These are phyloP conservation scores for Didymosphaeria variabile DNA, from an alignment of 2,329 filamentous ascomycete genomes.

Conservation along the genomic window DNA sequence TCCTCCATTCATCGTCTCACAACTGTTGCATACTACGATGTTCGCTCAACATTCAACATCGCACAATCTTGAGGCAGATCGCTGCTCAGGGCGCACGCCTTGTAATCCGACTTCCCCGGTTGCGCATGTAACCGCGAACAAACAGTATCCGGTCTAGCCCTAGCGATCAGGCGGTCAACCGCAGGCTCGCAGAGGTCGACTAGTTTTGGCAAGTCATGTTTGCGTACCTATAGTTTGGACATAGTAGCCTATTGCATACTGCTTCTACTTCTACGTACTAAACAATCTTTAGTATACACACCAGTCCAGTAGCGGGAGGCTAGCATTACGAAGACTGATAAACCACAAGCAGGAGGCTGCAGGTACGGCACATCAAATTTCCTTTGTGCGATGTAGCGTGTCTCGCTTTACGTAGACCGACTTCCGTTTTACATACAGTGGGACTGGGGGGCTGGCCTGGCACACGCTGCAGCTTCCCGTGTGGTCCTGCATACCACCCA, in stretches of 20 bases:
- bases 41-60: not conserved
- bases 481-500: slow-evolving; percentile 5
- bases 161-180: not conserved
- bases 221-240: not conserved
- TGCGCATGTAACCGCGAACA: slow-evolving; percentile 24
- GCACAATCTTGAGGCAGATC: slow-evolving; percentile 13
- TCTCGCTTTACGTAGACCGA: slow-evolving; percentile 1
- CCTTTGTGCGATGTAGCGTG: slow-evolving; percentile 13
- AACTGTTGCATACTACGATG: not conserved
- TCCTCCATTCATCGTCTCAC: not conserved
- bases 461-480: slow-evolving; percentile 9
- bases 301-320: not conserved
- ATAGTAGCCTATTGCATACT: not conserved
- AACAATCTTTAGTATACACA: not conserved
- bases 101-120: slow-evolving; percentile 30
- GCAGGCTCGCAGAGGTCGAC: not conserved
- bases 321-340: not conserved
- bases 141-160: slow-evolving; percentile 1
- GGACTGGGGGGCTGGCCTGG: not conserved
- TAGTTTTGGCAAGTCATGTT: not conserved
- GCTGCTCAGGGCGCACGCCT: slow-evolving; percentile 14
- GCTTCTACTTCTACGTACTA: not conserved
- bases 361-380: slow-evolving; percentile 13
- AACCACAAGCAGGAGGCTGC: slow-evolving; percentile 8
- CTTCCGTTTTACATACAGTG: slow-evolving; percentile 8